These are phyloP conservation scores for Cenchrus purpureus DNA, from an alignment of 176 grass and related monocot species.

Conservation along the genomic window DNA sequence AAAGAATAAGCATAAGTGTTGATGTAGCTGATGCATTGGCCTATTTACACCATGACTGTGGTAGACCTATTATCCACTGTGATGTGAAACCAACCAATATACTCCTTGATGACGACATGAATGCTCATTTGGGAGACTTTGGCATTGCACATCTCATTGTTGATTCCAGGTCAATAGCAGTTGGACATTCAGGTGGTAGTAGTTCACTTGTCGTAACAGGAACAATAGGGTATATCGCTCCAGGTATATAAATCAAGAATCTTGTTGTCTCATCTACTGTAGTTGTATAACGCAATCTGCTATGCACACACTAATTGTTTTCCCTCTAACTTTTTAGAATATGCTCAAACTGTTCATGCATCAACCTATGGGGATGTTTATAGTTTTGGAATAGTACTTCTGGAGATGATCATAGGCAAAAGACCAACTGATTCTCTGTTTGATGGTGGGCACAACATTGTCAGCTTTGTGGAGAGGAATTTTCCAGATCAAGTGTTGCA, in stretches of 20 bases:
- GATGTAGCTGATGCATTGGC: slow-evolving; percentile 54
- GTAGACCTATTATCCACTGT: slow-evolving; percentile 38
- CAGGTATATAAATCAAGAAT: slow-evolving; percentile 32
- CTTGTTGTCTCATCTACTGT: neutral
- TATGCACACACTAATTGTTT: neutral
- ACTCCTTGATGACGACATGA: slow-evolving; percentile 52
- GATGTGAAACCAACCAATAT: slow-evolving; percentile 60
- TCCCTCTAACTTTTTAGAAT: neutral
- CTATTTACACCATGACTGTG: slow-evolving; percentile 49
- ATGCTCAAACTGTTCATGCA: neutral
- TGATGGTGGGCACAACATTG: neutral
- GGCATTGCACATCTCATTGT: slow-evolving; percentile 37
- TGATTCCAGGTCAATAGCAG: neutral
- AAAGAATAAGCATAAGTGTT: slow-evolving; percentile 36
- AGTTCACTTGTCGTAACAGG: slow-evolving; percentile 29
- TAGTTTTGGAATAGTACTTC: slow-evolving; percentile 25
- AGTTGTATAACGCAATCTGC: neutral
- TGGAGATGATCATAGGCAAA: neutral
- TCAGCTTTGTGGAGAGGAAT: neutral
- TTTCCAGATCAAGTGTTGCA: neutral
- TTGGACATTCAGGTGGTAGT: neutral
- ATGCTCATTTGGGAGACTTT: slow-evolving; percentile 61
- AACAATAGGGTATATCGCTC: slow-evolving; percentile 67
- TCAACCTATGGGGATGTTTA: slow-evolving; percentile 13
- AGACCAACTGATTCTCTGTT: slow-evolving; percentile 18